Evolutionary conservation across 106 monocot genomes (phyloP).

Genomic region (Dendrobium officinale): DNA sequence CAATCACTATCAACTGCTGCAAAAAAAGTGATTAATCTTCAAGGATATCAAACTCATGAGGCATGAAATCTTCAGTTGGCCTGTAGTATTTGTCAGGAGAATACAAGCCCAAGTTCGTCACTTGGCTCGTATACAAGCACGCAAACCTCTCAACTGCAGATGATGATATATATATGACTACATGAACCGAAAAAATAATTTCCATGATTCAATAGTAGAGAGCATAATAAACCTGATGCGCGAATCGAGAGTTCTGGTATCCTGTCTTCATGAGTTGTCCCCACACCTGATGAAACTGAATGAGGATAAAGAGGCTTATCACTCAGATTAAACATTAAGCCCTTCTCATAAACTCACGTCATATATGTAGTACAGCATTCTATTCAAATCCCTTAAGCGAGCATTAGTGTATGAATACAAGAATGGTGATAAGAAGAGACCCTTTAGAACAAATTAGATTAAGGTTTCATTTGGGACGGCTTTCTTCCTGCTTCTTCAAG

Average conservation of each 20-base stretch:
- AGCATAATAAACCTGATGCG: constrained; percentile 65
- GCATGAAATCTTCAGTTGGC: constrained; percentile 98
- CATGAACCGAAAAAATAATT: neutral
- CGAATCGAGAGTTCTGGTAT: constrained; percentile 93
- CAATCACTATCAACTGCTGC: no score
- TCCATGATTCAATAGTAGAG: neutral
- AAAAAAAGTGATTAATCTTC: neutral
- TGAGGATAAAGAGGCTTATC: neutral
- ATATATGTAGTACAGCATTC: no score
- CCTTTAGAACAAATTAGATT: no score
- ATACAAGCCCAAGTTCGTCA: constrained; percentile 79
- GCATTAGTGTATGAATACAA: no score
- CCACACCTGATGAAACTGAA: constrained; percentile 92
- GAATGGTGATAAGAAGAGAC: no score
- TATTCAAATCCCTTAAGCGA: no score
- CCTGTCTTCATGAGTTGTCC: constrained; percentile 99
- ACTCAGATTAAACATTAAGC: no score
- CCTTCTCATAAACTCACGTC: no score
- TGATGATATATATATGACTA: neutral
- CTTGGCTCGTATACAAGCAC: constrained; percentile 88
- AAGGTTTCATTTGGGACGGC: no score
- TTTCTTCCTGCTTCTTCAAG: no score
- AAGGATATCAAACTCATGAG: constrained; percentile 88
- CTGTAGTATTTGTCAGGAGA: constrained; percentile 93
- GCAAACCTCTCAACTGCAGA: constrained; percentile 90